Evolutionary conservation across 1,284 basidiomycete genomes (phyloP).

Genomic region (Lentinus polychrous): DNA sequence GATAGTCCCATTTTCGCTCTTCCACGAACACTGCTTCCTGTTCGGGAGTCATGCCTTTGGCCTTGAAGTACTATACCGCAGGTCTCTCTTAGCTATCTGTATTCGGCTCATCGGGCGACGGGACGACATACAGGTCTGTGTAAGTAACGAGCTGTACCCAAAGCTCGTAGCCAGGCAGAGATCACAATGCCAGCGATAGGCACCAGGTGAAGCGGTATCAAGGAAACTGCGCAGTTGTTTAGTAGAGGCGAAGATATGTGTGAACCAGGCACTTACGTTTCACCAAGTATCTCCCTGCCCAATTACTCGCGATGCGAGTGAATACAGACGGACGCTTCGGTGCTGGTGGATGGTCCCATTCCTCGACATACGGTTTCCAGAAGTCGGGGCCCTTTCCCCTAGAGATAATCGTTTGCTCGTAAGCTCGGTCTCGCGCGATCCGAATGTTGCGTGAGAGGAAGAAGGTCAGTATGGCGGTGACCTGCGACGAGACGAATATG

Average conservation of each 20-base stretch:
- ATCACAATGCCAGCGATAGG: slow-evolving; percentile 65
- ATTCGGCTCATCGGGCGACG: not conserved
- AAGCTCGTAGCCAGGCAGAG: slow-evolving; percentile 58
- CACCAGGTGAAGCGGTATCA: slow-evolving; percentile 63
- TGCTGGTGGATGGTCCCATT: slow-evolving; percentile 70
- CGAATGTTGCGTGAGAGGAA: slow-evolving; percentile 72
- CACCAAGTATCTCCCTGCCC: slow-evolving; percentile 45
- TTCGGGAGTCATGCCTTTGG: slow-evolving; percentile 70
- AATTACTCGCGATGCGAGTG: slow-evolving; percentile 30
- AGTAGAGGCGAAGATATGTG: not conserved
- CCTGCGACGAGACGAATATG: slow-evolving; percentile 64
- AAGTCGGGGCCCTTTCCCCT: slow-evolving; percentile 77
- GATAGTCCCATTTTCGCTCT: slow-evolving; percentile 84
- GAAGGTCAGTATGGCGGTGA: slow-evolving; percentile 68
- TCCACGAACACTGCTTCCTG: slow-evolving; percentile 74
- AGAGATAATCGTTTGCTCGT: slow-evolving; percentile 73
- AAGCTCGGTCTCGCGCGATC: slow-evolving; percentile 71
- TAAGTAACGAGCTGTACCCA: slow-evolving; percentile 64
- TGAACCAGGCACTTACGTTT: slow-evolving; percentile 12
- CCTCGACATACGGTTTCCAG: slow-evolving; percentile 84
- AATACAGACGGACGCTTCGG: slow-evolving; percentile 22
- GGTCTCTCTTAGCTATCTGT: not conserved
- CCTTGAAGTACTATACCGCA: slow-evolving; percentile 79
- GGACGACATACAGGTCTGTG: slow-evolving; percentile 53
- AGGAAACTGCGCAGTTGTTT: slow-evolving; percentile 40